phyloP scores from a whole-genome alignment of 2,329 filamentous ascomycete genomes.

The Aspergillus fischeri region DNA sequence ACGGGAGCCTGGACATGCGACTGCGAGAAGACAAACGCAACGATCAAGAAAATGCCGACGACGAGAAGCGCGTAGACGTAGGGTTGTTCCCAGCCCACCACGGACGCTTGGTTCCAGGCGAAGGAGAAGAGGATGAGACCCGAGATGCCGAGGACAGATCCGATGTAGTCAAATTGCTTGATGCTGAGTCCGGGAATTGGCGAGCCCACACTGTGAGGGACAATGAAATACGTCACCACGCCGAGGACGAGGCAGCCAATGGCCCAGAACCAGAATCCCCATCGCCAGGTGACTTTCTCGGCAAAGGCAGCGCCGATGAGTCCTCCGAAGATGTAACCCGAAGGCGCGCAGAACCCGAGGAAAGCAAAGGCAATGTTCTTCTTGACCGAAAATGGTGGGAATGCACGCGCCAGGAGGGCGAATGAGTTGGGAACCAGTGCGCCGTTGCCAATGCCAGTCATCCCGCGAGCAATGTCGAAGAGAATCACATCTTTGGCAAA shows the following conservation, averaged over 20 bases:
- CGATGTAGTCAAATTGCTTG: slow-evolving; percentile 39
- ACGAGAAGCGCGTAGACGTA: slow-evolving; percentile 45
- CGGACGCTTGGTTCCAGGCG: slow-evolving; percentile 50
- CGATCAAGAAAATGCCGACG: slow-evolving; percentile 41
- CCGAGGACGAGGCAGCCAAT: slow-evolving; percentile 38
- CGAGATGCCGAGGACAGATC: slow-evolving; percentile 45
- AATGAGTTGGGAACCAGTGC: slow-evolving; percentile 45
- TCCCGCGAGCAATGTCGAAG: slow-evolving; percentile 24
- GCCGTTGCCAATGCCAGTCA: slow-evolving; percentile 44
- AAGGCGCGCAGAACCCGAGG: slow-evolving; percentile 44
- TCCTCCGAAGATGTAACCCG: slow-evolving; percentile 36
- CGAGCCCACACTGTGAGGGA: slow-evolving; percentile 24
- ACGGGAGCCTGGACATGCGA: slow-evolving; percentile 4
- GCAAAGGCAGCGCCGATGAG: slow-evolving; percentile 39
- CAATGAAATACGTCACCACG: slow-evolving; percentile 34
- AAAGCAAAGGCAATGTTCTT: slow-evolving; percentile 45
- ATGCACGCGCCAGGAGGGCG: slow-evolving; percentile 42
- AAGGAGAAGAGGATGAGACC: slow-evolving; percentile 46
- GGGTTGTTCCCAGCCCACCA: slow-evolving; percentile 42
- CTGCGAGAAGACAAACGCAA: slow-evolving; percentile 4
- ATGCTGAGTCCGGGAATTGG: slow-evolving; percentile 16
- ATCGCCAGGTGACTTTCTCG: slow-evolving; percentile 48
- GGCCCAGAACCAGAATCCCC: slow-evolving; percentile 46
- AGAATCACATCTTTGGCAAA: slow-evolving; percentile 31
- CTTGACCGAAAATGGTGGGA: slow-evolving; percentile 32